Evolutionary conservation across 2,329 filamentous ascomycete species (phyloP).

Genomic region (Alternaria burnsii): DNA sequence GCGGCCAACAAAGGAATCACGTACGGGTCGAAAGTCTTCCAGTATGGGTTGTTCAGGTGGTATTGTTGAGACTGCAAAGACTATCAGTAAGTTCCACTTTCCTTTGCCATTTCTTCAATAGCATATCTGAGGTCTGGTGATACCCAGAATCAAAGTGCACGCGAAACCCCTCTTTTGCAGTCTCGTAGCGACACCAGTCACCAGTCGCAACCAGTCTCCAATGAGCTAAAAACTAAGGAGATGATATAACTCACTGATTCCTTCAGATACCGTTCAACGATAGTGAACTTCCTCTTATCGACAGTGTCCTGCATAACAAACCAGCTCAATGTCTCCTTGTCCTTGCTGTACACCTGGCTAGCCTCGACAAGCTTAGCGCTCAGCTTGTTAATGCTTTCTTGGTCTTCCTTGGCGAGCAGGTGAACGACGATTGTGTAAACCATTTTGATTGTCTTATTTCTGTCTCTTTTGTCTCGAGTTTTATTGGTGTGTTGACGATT

Average conservation of each 20-base stretch:
- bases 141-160: not conserved
- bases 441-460: constrained; percentile 55
- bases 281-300: constrained; percentile 75
- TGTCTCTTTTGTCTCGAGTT: not conserved
- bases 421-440: constrained; percentile 75
- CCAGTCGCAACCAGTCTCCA: not conserved
- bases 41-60: constrained; percentile 70
- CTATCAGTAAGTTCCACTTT: not conserved
- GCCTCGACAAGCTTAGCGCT: constrained; percentile 78
- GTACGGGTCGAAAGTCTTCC: constrained; percentile 79
- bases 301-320: constrained; percentile 79
- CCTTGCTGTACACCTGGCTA: constrained; percentile 74
- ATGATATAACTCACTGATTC: constrained; percentile 62
- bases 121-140: not conserved
- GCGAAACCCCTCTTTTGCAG: not conserved
- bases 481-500: not conserved
- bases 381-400: constrained; percentile 70
- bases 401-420: constrained; percentile 73
- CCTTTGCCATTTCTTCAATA: not conserved
- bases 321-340: constrained; percentile 73
- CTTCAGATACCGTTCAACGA: constrained; percentile 76
- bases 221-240: not conserved
- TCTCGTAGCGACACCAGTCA: not conserved
- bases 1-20: constrained; percentile 73
- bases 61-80: constrained; percentile 51